Conservation (phyloP, 2,329 filamentous ascomycete species). For the Zymoseptoria crescenta region DNA sequence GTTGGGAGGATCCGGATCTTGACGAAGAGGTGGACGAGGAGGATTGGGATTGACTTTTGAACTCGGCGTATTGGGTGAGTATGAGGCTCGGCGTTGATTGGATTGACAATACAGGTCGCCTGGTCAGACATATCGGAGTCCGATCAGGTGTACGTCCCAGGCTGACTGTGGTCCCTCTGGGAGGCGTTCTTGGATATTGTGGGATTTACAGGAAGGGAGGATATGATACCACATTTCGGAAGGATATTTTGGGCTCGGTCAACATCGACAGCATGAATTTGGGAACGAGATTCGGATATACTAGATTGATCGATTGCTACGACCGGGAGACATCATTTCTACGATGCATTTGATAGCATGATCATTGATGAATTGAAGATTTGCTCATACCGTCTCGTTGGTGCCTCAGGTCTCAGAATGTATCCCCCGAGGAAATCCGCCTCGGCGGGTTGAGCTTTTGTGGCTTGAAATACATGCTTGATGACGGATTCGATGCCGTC, state of each 20-base stretch:
- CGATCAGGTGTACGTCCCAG: not conserved
- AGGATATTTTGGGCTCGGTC: not conserved
- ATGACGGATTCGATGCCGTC: not conserved
- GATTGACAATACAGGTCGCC: not conserved
- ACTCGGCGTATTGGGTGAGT: not conserved
- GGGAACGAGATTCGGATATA: no score
- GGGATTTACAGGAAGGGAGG: not conserved
- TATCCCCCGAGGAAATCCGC: not conserved
- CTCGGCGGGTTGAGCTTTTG: not conserved
- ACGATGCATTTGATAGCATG: not conserved
- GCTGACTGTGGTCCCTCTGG: not conserved
- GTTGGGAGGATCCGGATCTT: slow-evolving; percentile 35
- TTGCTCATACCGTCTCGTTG: not conserved
- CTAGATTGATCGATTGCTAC: no score
- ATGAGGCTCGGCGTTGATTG: not conserved
- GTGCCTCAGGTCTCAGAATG: not conserved
- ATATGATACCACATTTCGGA: not conserved
- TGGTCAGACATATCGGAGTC: not conserved
- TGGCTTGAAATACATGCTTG: not conserved
- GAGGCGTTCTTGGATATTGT: not conserved
- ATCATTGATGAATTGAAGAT: not conserved
- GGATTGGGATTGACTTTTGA: not conserved
- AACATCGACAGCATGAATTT: not conserved
- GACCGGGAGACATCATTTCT: not conserved
- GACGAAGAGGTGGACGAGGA: not conserved